phyloP scores from a whole-genome alignment of 768 basidiomycete species.

The Crepidotus variabilis region DNA sequence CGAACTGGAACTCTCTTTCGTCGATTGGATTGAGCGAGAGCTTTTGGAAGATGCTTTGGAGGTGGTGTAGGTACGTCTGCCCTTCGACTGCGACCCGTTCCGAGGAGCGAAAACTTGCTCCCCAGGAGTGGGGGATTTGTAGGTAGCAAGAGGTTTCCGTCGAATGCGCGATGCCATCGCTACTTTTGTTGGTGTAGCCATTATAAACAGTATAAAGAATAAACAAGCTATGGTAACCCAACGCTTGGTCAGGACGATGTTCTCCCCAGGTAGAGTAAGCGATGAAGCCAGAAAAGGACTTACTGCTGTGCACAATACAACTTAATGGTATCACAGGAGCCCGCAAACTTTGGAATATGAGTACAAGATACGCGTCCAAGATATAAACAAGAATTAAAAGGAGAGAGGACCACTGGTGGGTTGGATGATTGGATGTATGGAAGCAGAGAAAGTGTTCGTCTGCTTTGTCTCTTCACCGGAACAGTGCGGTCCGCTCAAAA shows the following conservation, averaged over 20 bases:
- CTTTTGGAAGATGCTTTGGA: constrained; percentile 8
- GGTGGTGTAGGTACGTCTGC: background rate
- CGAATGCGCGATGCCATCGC: constrained; percentile 24
- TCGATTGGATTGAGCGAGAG: constrained; percentile 1
- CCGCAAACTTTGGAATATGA: background rate
- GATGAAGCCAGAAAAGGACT: background rate
- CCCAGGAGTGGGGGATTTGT: constrained; percentile 49
- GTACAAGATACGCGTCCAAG: background rate
- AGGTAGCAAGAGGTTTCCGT: constrained; percentile 55
- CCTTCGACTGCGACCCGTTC: background rate
- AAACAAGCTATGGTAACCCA: background rate
- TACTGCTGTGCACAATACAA: background rate
- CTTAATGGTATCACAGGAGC: background rate
- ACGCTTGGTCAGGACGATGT: background rate
- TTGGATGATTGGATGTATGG: background rate
- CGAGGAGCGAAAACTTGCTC: constrained; percentile 19
- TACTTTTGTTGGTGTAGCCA: background rate
- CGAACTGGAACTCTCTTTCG: background rate
- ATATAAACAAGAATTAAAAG: background rate
- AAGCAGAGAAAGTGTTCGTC: background rate
- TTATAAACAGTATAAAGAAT: background rate
- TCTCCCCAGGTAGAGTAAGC: background rate
- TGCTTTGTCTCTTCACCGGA: background rate
- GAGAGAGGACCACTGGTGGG: background rate
- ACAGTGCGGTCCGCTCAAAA: background rate